Evolutionary conservation across 1,284 basidiomycete species (phyloP).

Genomic region (Ustilago tritici): DNA sequence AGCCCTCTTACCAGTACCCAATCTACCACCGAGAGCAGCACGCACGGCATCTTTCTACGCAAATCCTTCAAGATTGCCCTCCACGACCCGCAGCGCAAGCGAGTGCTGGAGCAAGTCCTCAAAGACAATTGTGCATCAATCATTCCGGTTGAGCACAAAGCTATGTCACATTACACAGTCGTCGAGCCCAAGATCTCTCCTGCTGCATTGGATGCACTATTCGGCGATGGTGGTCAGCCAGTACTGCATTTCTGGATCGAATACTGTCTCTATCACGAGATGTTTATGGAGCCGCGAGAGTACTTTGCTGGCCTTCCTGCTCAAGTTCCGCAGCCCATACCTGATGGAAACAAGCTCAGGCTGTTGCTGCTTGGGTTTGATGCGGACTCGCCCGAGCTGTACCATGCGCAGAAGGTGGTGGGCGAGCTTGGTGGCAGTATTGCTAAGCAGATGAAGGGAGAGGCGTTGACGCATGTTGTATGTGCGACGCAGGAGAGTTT

Average conservation of each 20-base stretch:
- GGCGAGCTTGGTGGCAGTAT: constrained; percentile 45
- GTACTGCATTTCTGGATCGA: constrained; percentile 63
- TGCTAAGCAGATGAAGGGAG: constrained; percentile 36
- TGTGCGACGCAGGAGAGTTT: constrained; percentile 38
- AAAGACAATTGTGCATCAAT: constrained; percentile 33
- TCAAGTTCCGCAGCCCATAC: constrained; percentile 37
- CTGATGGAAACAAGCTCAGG: constrained; percentile 24
- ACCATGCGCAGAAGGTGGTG: constrained; percentile 52
- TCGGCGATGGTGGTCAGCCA: constrained; percentile 15
- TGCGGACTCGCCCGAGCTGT: constrained; percentile 47
- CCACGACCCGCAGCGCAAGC: constrained; percentile 26
- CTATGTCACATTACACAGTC: constrained; percentile 28
- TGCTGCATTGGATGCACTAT: constrained; percentile 8
- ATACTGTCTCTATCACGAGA: constrained; percentile 55
- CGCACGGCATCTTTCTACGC: constrained; percentile 18
- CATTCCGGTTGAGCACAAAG: constrained; percentile 1
- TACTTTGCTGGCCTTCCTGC: constrained; percentile 52
- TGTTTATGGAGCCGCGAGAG: constrained; percentile 35
- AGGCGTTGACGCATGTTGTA: constrained; percentile 49
- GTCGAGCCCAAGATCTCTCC: constrained; percentile 29
- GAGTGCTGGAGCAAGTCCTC: constrained; percentile 37
- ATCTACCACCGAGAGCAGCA: not conserved
- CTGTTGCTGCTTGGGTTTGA: constrained; percentile 50
- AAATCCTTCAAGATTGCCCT: constrained; percentile 38
- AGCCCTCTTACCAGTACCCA: constrained; percentile 8